These are phyloP conservation scores for Areca catechu DNA, from an alignment of 176 grass and related monocot species.

Conservation along the genomic window DNA sequence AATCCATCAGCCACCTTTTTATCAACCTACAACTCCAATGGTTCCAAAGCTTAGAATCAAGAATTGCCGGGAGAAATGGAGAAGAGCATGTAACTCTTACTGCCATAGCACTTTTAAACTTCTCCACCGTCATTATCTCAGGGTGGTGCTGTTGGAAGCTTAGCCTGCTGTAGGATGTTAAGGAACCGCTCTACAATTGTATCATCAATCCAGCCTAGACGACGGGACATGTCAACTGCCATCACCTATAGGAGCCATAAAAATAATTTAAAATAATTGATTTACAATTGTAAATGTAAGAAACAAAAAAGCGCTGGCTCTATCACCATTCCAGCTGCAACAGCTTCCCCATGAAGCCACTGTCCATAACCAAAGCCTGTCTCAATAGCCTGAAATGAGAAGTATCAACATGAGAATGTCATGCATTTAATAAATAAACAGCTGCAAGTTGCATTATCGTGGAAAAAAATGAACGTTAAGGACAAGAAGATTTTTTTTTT, in stretches of 20 bases:
- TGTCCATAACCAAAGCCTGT: conserved; percentile 74
- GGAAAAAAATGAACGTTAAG: no score
- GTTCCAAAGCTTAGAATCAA: no score
- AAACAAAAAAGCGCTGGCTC: no score
- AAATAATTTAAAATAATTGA: no score
- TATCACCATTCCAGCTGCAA: conserved; percentile 79
- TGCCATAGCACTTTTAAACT: conserved; percentile 80
- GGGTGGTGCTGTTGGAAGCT: conserved; percentile 76
- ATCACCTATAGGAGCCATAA: conserved; percentile 51
- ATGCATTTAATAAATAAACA: neutral
- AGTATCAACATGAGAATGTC: conserved; percentile 5
- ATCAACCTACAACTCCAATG: conserved; percentile 45
- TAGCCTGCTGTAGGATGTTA: conserved; percentile 64
- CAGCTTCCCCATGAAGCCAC: conserved; percentile 90
- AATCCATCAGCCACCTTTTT: conserved; percentile 99
- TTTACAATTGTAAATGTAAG: no score
- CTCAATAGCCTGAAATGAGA: conserved; percentile 65
- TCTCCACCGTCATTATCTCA: conserved; percentile 75
- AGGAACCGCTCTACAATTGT: conserved; percentile 41
- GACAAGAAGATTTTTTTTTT: no score
- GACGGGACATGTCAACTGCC: conserved; percentile 82
- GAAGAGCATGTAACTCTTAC: conserved; percentile 33
- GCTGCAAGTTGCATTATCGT: no score
- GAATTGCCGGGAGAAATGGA: neutral
- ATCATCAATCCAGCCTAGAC: conserved; percentile 92